A percentile compares a stretch with the other conserved stretches of the same genome.
Evolutionary conservation across 805 yeast species (phyloP).

Genomic region (Wickerhamiella bombiphila): DNA sequence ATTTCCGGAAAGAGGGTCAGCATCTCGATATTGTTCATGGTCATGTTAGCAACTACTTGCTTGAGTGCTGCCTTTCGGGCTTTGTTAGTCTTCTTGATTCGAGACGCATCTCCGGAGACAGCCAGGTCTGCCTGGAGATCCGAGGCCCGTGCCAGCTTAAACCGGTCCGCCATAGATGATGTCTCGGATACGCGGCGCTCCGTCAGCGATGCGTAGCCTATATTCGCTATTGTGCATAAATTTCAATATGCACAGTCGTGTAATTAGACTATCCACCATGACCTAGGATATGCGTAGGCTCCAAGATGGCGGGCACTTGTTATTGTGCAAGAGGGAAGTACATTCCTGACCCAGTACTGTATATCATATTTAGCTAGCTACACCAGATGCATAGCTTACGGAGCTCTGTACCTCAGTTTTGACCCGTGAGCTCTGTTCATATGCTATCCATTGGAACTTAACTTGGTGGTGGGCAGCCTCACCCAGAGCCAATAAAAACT

Average conservation of each 20-base stretch:
- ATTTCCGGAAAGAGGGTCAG: slow-evolving; percentile 51
- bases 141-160: slow-evolving; percentile 20
- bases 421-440: slow-evolving; percentile 59
- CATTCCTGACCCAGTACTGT: too few species aligned
- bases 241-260: too few species aligned
- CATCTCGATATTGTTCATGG: slow-evolving; percentile 71
- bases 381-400: slow-evolving; percentile 87
- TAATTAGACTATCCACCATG: too few species aligned
- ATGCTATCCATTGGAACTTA: slow-evolving; percentile 56
- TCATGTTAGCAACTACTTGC: slow-evolving; percentile 68
- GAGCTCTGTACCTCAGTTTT: slow-evolving; percentile 43
- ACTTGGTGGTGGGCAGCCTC: slow-evolving; percentile 27
- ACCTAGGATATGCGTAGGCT: too few species aligned
- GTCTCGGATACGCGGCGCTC: too few species aligned
- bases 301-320: too few species aligned
- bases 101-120: slow-evolving; percentile 17
- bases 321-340: too few species aligned
- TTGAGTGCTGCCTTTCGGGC: slow-evolving; percentile 39
- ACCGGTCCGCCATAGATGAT: slow-evolving; percentile 10
- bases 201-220: too few species aligned
- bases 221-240: too few species aligned
- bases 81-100: slow-evolving; percentile 22
- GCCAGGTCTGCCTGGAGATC: slow-evolving; percentile 25
- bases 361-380: slow-evolving; percentile 23
- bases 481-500: slow-evolving; percentile 41